phyloP scores from a whole-genome alignment of 2,329 filamentous ascomycete species.

The Bipolaris gigantea region DNA sequence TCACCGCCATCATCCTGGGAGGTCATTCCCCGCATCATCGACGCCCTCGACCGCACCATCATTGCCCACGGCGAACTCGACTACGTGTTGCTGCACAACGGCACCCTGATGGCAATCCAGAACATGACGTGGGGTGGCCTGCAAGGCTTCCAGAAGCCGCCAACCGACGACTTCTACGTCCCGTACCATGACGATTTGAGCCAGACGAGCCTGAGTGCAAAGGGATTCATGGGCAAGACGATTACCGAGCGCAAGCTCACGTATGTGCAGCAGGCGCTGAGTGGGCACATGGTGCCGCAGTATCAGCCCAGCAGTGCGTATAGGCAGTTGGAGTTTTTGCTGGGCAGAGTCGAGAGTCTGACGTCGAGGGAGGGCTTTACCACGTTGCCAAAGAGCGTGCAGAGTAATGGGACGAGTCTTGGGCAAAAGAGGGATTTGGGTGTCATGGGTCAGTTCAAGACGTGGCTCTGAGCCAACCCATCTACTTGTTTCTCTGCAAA shows the following conservation, averaged over 20 bases:
- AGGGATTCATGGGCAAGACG: slow-evolving; percentile 69
- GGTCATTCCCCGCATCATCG: slow-evolving; percentile 71
- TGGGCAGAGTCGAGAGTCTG: slow-evolving; percentile 68
- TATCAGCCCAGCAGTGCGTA: slow-evolving; percentile 70
- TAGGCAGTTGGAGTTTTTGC: slow-evolving; percentile 72
- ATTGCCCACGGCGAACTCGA: slow-evolving; percentile 73
- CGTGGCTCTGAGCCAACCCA: slow-evolving; percentile 10
- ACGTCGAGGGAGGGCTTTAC: slow-evolving; percentile 40
- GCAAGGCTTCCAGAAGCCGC: slow-evolving; percentile 67
- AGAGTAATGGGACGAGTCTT: slow-evolving; percentile 11
- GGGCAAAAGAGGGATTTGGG: slow-evolving; percentile 10
- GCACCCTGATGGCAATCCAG: slow-evolving; percentile 71
- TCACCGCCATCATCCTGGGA: slow-evolving; percentile 59
- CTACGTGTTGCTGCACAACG: slow-evolving; percentile 68
- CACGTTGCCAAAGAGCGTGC: slow-evolving; percentile 19
- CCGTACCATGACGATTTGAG: slow-evolving; percentile 60
- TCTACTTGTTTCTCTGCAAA: neutral
- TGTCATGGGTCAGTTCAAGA: slow-evolving; percentile 8
- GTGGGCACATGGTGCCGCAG: slow-evolving; percentile 69
- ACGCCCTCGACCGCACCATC: slow-evolving; percentile 69
- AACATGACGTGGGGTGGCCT: slow-evolving; percentile 79
- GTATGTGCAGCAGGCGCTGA: slow-evolving; percentile 63
- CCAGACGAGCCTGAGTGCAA: slow-evolving; percentile 56
- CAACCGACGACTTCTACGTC: slow-evolving; percentile 67
- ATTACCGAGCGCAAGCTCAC: slow-evolving; percentile 78